Base-by-base conservation (phyloP, 148 eudicot genomes). In the Polygonum maritimum region DNA sequence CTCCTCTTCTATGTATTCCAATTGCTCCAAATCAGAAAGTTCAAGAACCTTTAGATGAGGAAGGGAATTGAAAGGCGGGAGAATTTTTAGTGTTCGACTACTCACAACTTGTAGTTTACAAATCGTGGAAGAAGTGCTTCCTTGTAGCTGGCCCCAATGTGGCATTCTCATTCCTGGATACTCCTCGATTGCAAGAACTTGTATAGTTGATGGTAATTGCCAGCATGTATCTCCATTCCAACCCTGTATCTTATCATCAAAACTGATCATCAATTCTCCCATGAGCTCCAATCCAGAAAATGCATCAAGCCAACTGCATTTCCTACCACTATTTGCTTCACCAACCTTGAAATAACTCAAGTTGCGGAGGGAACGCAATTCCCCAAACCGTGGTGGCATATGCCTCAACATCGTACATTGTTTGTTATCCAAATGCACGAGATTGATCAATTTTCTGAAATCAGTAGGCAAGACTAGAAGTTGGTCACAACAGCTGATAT, bases 401-500 rank as follows among this genome's bases (percentile, higher is more conserved):
- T 22, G 10, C 8, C 8, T 52, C 57, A 82, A n/a, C 5, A 38
- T 45, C 18, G 60, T 48, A 45, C 81, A 82, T 10, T 69, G 55
- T 9, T 22, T 58, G 54, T 71, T 35, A 71, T 78, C 70, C 31
- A 78, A 75, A 58, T 76, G 77, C 69, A 78, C 76, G 2, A 83
- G 78, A 72, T 60, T 83, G 44, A 44, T 5, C 48, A 76, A 40
- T 16, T 77, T 71, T 0, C 44, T 76, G 2, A 77, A 41, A 16
- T 74, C 16, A 8, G 3, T 58, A 5, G 86, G 86, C 35, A 83
- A 48, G 12, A 47, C 67, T 54, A 22, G 51, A 4, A 83, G 74
- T 2, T 16, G 0, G 1, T 14, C 3, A 15, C 71, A 51, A 3
- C 2, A 16, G 2, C 4, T 1, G 36, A 83, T 62, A 22, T 78